A percentile compares a stretch with the other conserved stretches of the same genome.
Conservation (phyloP, 2,329 filamentous ascomycete genomes). For the Leptographium galeiforme region DNA sequence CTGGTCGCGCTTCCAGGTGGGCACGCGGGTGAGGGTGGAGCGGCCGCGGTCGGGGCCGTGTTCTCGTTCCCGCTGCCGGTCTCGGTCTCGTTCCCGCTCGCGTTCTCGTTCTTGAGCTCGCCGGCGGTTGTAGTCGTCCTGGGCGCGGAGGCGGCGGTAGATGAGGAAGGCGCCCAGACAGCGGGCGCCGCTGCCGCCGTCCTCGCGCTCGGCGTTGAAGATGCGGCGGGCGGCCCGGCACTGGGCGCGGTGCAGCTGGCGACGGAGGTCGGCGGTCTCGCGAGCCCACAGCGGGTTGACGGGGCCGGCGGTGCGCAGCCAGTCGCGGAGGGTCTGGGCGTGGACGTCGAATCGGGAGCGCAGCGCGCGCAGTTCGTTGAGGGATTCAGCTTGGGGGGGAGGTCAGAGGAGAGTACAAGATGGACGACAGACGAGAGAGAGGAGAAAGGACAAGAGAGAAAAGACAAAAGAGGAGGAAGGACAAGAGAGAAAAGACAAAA, state of each 20-base stretch:
- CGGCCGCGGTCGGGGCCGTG: background rate
- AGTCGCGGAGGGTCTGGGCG: conserved; percentile 37
- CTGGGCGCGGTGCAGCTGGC: conserved; percentile 42
- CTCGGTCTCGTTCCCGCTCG: too few relatives aligned
- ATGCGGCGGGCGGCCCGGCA: conserved; percentile 44
- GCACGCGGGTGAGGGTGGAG: conserved; percentile 1
- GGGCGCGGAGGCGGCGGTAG: conserved; percentile 32
- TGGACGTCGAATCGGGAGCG: conserved; percentile 32
- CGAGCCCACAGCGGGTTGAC: conserved; percentile 42
- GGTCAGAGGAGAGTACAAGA: too few relatives aligned
- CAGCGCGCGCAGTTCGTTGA: conserved; percentile 34
- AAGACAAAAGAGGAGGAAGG: too few relatives aligned
- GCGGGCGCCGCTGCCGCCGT: conserved; percentile 21
- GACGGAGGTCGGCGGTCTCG: conserved; percentile 35
- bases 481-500: too few relatives aligned
- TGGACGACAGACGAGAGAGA: too few relatives aligned
- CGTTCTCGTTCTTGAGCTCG: conserved; percentile 15
- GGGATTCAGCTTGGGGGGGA: conserved; percentile 30
- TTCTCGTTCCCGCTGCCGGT: too few relatives aligned
- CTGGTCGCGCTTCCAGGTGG: conserved; percentile 14
- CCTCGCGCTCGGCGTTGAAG: conserved; percentile 35
- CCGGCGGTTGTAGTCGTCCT: conserved; percentile 17
- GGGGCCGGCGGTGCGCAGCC: conserved; percentile 39
- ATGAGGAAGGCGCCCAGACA: conserved; percentile 46
- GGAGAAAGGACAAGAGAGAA: background rate